A percentile compares a stretch with the other conserved stretches of the same genome.
Evolutionary conservation across 331 rosid species (phyloP).

Genomic region (Telfairia occidentalis): DNA sequence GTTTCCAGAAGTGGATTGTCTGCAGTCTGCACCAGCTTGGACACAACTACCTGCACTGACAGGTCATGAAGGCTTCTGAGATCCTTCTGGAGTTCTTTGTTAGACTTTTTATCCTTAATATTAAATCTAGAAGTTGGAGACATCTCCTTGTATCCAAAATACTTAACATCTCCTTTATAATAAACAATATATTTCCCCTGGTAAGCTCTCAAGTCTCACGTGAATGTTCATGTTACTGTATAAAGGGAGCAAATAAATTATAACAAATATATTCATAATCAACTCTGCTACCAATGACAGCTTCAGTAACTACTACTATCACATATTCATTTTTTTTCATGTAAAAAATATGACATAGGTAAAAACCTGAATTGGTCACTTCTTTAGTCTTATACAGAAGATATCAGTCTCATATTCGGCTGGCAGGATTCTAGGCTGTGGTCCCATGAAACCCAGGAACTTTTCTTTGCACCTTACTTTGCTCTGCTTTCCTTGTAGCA

Average conservation of each 20-base stretch:
- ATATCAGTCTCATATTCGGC: too few species aligned
- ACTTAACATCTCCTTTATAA: too few species aligned
- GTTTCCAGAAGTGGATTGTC: slow-evolving; percentile 79
- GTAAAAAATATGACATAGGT: too few species aligned
- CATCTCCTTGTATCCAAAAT: not conserved
- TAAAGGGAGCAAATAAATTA: not conserved
- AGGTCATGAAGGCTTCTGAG: slow-evolving; percentile 49
- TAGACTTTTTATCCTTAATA: slow-evolving; percentile 67
- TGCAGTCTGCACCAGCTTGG: slow-evolving; percentile 84
- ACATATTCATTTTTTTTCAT: too few species aligned
- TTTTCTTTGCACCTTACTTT: too few species aligned
- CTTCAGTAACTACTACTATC: too few species aligned
- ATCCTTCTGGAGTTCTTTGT: slow-evolving; percentile 54
- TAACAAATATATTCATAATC: not conserved
- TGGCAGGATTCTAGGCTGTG: too few species aligned
- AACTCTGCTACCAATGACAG: not conserved
- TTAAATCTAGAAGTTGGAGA: slow-evolving; percentile 51
- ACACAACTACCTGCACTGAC: slow-evolving; percentile 44
- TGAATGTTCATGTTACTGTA: not conserved
- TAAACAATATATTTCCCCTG: not conserved
- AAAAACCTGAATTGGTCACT: too few species aligned
- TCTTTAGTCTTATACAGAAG: too few species aligned
- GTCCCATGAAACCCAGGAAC: too few species aligned
- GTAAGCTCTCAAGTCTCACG: not conserved
- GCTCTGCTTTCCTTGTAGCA: too few species aligned